A percentile compares a stretch with the other conserved stretches of the same genome.
These are phyloP conservation scores for Pseudocercospora vitis DNA, from an alignment of 2,329 filamentous ascomycete genomes.

Conservation along the genomic window DNA sequence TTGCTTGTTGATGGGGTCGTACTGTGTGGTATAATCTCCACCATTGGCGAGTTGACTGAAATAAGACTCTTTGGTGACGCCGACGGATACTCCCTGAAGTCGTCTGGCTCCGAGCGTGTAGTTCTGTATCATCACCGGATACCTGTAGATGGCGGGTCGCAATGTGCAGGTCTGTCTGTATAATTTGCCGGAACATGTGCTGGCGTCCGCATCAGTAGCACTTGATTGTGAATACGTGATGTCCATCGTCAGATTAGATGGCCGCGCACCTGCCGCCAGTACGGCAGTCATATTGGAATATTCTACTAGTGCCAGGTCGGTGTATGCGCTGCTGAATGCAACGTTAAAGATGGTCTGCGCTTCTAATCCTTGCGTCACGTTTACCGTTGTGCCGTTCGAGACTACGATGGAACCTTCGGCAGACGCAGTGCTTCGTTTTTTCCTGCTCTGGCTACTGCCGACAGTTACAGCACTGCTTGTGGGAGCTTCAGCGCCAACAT, in stretches of 20 bases:
- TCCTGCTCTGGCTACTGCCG: too few species aligned
- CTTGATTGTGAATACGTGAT: not conserved
- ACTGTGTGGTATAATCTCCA: not conserved
- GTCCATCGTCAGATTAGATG: slow-evolving; percentile 1
- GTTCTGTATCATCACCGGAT: slow-evolving; percentile 9
- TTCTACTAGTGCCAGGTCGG: not conserved
- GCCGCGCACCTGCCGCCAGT: not conserved
- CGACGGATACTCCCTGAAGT: not conserved
- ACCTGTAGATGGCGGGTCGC: slow-evolving; percentile 5
- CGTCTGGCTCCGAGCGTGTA: not conserved
- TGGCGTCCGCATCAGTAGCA: not conserved
- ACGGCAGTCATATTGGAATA: not conserved
- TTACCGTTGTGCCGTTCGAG: not conserved
- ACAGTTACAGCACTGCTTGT: not conserved
- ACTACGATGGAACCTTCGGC: not conserved
- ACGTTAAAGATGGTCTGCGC: not conserved
- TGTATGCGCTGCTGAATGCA: not conserved
- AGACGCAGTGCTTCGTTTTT: not conserved
- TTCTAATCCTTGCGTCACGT: not conserved
- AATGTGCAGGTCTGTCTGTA: slow-evolving; percentile 8
- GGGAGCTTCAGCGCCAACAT: not conserved
- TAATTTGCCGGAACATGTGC: not conserved
- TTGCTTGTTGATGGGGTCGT: slow-evolving; percentile 4
- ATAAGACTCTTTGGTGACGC: not conserved
- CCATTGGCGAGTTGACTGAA: not conserved